A percentile compares a stretch with the other conserved stretches of the same genome.
Evolutionary conservation across 345 rosid species (phyloP).

Genomic region (Euclidium syriacum): DNA sequence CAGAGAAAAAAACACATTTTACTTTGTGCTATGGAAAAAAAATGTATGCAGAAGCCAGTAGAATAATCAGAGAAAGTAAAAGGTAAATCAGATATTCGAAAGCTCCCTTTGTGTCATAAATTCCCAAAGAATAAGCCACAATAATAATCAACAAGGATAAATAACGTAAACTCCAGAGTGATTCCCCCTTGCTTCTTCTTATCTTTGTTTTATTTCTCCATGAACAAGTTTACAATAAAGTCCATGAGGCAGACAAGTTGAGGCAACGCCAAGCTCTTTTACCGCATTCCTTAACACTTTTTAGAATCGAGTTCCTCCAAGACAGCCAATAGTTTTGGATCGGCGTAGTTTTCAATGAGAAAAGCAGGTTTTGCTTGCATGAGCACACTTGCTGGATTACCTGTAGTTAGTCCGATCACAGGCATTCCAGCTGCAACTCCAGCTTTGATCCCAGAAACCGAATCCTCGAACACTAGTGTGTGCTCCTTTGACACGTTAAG

Average conservation of each 20-base stretch:
- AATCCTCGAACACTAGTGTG: conserved; percentile 79
- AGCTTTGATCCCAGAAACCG: conserved; percentile 82
- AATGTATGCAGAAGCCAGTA: not conserved
- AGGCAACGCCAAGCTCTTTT: not conserved
- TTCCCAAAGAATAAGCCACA: conserved; percentile 3
- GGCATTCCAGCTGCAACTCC: conserved; percentile 98
- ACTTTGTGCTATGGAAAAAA: not conserved
- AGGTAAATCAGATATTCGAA: not conserved
- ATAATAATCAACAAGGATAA: not conserved
- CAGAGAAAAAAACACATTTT: not conserved
- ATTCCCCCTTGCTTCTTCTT: no score
- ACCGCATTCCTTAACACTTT: not conserved
- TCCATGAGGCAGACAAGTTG: not conserved
- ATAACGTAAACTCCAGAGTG: not conserved
- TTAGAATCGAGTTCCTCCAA: conserved; percentile 59
- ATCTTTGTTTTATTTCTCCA: no score
- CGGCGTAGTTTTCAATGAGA: conserved; percentile 71
- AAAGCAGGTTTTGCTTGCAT: conserved; percentile 72
- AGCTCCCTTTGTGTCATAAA: not conserved
- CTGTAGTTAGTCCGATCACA: conserved; percentile 65
- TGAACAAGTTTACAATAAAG: no score
- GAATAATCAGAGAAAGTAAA: not conserved
- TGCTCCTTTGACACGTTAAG: conserved; percentile 86
- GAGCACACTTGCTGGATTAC: conserved; percentile 63
- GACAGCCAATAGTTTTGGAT: conserved; percentile 73